These are phyloP conservation scores for Pichia scutulata DNA, from an alignment of 805 yeast species.

Conservation along the genomic window DNA sequence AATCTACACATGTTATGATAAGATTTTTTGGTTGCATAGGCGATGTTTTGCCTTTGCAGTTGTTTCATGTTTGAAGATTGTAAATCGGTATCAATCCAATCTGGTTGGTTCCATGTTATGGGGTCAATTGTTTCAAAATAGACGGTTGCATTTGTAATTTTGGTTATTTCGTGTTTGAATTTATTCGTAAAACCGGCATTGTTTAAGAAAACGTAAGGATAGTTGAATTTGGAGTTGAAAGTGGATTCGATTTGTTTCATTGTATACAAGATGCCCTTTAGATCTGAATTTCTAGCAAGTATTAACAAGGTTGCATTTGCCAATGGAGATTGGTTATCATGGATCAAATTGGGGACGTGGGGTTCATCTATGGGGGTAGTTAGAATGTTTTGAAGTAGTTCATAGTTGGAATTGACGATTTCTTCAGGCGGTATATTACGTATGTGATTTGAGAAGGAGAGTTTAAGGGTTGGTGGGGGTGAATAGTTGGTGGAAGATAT, in stretches of 20 bases:
- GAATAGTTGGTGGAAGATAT: too few species aligned
- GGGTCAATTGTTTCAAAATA: constrained; percentile 46
- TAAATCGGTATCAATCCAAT: constrained; percentile 29
- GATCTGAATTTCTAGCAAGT: constrained; percentile 64
- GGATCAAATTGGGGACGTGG: constrained; percentile 29
- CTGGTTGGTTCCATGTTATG: constrained; percentile 42
- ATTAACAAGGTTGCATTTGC: constrained; percentile 74
- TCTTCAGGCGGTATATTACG: constrained; percentile 18
- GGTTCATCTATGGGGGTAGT: constrained; percentile 40
- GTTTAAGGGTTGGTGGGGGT: not conserved
- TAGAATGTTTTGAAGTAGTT: constrained; percentile 32
- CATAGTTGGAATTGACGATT: constrained; percentile 32
- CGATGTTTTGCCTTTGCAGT: constrained; percentile 33
- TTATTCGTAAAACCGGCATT: constrained; percentile 55
- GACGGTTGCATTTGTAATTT: constrained; percentile 36
- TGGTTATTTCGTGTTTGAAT: constrained; percentile 42
- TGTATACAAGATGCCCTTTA: constrained; percentile 39
- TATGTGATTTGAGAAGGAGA: constrained; percentile 4
- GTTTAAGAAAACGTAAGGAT: constrained; percentile 77
- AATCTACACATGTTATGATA: constrained; percentile 85
- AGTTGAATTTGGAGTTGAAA: constrained; percentile 63
- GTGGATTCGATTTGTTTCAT: constrained; percentile 52
- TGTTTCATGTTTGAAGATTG: constrained; percentile 31
- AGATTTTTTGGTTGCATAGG: constrained; percentile 53
- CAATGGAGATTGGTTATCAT: constrained; percentile 19